Base-by-base conservation (phyloP, 2,329 filamentous ascomycete species). In the Aspergillus felis region DNA sequence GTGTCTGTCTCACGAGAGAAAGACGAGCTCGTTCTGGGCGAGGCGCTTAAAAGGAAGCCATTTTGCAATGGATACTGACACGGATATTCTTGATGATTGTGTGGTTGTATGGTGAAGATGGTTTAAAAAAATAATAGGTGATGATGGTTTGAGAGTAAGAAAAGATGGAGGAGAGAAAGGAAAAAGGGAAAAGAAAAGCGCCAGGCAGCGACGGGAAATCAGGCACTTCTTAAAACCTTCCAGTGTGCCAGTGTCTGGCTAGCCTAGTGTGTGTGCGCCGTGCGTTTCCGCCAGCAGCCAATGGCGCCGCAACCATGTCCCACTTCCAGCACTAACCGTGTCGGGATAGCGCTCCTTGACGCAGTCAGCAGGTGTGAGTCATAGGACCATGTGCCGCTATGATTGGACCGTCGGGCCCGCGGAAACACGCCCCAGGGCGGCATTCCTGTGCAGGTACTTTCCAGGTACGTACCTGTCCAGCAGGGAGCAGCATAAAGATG, bases 1-100 rank as follows among this genome's bases (percentile, higher is more conserved):
- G 61, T 78, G 75, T 73, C 74, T 71, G 69, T 70, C 69, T 71
- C 69, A 57, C 56, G 58, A 47, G 63, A 71, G 69, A 73, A 70
- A 74, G 72, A 75, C 71, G 69, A 66, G 65, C 51, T 61, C 56
- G 64, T 56, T 55, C 60, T 61, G 62, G 59, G 64, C 57, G 63
- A 60, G 59, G 64, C 64, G 67, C 66, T 73, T 78, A 78, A 66
- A 71, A 71, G 64, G 70, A 64, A 63, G 63, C 72, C 75, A 79
- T 79, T 66, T 66, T 73, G 71, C 47, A 57, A 54, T 61, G 63
- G 55, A 64, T 62, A 53, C 57, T 66, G 60, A 65, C 58, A 63
- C 50, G 58, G 53, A 59, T 57, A 54, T 27, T 57, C 51, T 55
- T 50, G 53, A 46, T 57, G 42, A 50, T 49, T 55, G 35, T 56